Conservation (phyloP, 2,329 filamentous ascomycete species). For the Colletotrichum graminicola region DNA sequence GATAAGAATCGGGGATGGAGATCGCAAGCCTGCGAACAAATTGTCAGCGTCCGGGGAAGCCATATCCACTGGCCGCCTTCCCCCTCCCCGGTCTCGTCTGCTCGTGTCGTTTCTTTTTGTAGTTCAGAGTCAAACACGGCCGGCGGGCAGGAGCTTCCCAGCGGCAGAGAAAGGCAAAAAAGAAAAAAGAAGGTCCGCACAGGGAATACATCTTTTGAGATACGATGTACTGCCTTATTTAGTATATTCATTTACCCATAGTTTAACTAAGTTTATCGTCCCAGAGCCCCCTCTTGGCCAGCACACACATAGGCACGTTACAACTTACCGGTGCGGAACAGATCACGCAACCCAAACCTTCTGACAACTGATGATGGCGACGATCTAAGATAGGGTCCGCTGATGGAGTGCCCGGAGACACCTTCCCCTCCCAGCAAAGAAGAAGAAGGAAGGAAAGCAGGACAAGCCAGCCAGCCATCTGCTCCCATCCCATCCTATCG, state of each 20-base stretch:
- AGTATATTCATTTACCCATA: neutral
- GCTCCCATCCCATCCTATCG: neutral
- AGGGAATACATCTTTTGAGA: no score
- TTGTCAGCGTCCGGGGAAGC: neutral
- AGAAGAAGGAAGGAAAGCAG: neutral
- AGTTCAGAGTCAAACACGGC: neutral
- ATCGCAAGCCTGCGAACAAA: conserved; percentile 15
- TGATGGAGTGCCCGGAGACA: conserved; percentile 3
- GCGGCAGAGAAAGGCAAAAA: neutral
- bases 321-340: neutral
- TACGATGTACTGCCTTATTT: neutral
- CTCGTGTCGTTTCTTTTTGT: conserved; percentile 16
- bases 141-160: neutral
- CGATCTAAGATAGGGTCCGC: neutral
- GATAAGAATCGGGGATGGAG: conserved; percentile 4
- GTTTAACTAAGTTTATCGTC: neutral
- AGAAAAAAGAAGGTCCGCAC: no score
- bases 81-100: neutral
- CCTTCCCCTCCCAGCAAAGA: neutral
- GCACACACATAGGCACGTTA: no score
- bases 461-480: neutral
- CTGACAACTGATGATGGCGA: neutral
- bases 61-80: no score
- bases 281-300: neutral
- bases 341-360: neutral